Base-by-base conservation (phyloP, 225 moss, liverwort and hornwort species). In the Bryum argenteum region DNA sequence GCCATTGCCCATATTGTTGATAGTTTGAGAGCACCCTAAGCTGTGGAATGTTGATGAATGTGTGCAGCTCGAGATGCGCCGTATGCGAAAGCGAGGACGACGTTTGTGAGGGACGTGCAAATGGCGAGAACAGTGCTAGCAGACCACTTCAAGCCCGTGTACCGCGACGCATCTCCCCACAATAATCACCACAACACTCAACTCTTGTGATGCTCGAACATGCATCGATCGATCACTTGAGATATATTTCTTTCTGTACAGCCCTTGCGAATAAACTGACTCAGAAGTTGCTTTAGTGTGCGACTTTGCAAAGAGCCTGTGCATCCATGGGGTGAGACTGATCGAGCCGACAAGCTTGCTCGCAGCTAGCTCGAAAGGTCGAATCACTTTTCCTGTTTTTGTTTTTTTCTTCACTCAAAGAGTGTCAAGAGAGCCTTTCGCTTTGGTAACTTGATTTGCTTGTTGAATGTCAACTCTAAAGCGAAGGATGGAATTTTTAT, bases 61-160 rank as follows among this genome's bases (percentile, higher is more conserved):
- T 59, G 48, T 75, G 63, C 72, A 82, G 82, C 82, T 67, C 82
- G 82, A 56, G 82, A 82, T 67, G 82, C 82, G 12, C 78, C 82
- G 11, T 82, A 82, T 56, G 82, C 78, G 11, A 82, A 82, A 71
- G 78, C 82, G 21, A 78, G 82, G 51, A 82, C 82, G 52, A 82
- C 78, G 37, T 82, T 82, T 55, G 82, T 82, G n/a, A 70, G 82
- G 55, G 82, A 82, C 62, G 82, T 82, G 39, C 82, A 82, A 63
- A 57, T 82, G 71, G 82, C 82, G 26, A 78, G 82, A 56, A 78
- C 82, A 51, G 82, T 82, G 24, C 66, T 82, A 50, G 56, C 62
- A 3, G 82, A 78, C 42, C 82, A 82, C 78, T 82, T 75, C 26
- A 82, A 82, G 68, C 82, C 82, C 9, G 75, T 82, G 39, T 82